A percentile compares a stretch with the other conserved stretches of the same genome.
Evolutionary conservation across 306 rosid genomes (phyloP).

Genomic region (peach (Prunus persica)): Prunus_persica_NCBIv2 NC_034011.1:26956501-26957000

Average conservation of each 20-base stretch:
- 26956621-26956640: slow-evolving; percentile 71
- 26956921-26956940: too few relatives aligned
- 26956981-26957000: not conserved
- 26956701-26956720: slow-evolving; percentile 77
- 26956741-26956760: slow-evolving; percentile 60
- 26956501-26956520: slow-evolving; percentile 60
- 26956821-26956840: not conserved
- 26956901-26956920: too few relatives aligned
- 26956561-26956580: slow-evolving; percentile 63
- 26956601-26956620: slow-evolving; percentile 60
- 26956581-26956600: slow-evolving; percentile 76
- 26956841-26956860: not conserved
- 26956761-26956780: slow-evolving; percentile 25
- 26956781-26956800: slow-evolving; percentile 57
- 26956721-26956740: slow-evolving; percentile 60
- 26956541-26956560: slow-evolving; percentile 50
- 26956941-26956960: too few relatives aligned
- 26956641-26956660: slow-evolving; percentile 83
- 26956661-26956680: slow-evolving; percentile 64
- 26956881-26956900: too few relatives aligned
- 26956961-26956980: not conserved
- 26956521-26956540: slow-evolving; percentile 66
- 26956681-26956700: slow-evolving; percentile 57
- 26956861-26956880: not conserved
- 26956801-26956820: not conserved